These are phyloP conservation scores for Epichloe amarillans DNA, from an alignment of 2,329 filamentous ascomycete genomes.

Conservation along the genomic window DNA sequence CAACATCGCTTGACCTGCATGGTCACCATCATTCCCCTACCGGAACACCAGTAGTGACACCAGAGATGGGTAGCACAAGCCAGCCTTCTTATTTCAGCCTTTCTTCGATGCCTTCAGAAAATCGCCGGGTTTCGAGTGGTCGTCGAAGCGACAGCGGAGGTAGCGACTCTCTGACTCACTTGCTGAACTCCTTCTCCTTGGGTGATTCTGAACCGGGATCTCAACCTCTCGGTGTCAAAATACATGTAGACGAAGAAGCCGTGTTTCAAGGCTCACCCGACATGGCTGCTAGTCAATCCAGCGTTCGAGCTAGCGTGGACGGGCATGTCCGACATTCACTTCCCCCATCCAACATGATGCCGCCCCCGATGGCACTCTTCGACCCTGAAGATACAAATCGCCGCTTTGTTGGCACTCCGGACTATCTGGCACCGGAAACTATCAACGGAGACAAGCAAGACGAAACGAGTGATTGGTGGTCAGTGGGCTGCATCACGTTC, in stretches of 20 bases:
- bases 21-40: conserved; percentile 59
- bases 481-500: conserved; percentile 94
- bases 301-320: conserved; percentile 19
- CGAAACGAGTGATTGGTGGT: conserved; percentile 99
- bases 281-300: conserved; percentile 34
- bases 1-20: conserved; percentile 84
- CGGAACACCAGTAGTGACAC: conserved; percentile 76
- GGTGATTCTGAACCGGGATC: conserved; percentile 41
- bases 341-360: conserved; percentile 58
- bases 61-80: conserved; percentile 48
- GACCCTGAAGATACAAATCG: conserved; percentile 88
- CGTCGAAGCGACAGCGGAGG: conserved; percentile 86
- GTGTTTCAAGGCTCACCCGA: conserved; percentile 67
- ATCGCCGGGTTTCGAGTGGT: conserved; percentile 54
- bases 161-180: conserved; percentile 69
- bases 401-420: conserved; percentile 89
- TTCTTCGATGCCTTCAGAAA: conserved; percentile 38
- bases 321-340: conserved; percentile 20
- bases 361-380: conserved; percentile 86
- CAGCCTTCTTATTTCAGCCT: conserved; percentile 93
- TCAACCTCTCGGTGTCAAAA: conserved; percentile 33
- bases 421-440: conserved; percentile 93
- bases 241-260: conserved; percentile 61
- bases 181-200: conserved; percentile 69
- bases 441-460: conserved; percentile 93